Evolutionary conservation across 2,329 filamentous ascomycete genomes (phyloP).

Genomic region (Lachnum nothofagi): DNA sequence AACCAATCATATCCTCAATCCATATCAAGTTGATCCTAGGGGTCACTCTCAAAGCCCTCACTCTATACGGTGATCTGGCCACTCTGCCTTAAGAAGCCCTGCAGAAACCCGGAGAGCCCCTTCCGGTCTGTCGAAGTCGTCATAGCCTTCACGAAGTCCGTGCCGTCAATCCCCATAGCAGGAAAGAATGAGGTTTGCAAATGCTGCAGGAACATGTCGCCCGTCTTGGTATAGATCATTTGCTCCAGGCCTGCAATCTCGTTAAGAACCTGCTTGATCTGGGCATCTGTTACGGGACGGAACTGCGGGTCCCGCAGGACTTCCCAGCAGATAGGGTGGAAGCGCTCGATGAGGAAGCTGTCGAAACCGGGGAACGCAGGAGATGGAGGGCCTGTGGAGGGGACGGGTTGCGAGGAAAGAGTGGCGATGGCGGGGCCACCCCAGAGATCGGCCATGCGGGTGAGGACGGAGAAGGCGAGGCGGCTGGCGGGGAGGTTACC

Average conservation of each 20-base stretch:
- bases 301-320: conserved; percentile 75
- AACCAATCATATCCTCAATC: too few species aligned
- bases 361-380: conserved; percentile 81
- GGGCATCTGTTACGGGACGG: conserved; percentile 73
- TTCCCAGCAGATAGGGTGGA: conserved; percentile 87
- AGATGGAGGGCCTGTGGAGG: conserved; percentile 45
- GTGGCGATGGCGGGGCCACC: conserved; percentile 73
- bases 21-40: too few species aligned
- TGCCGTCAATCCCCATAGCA: conserved; percentile 57
- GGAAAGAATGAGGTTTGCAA: conserved; percentile 61
- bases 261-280: conserved; percentile 78
- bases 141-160: conserved; percentile 54
- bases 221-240: conserved; percentile 84
- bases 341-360: conserved; percentile 79
- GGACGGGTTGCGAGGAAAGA: conserved; percentile 47
- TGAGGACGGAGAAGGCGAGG: conserved; percentile 77
- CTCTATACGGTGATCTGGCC: too few species aligned
- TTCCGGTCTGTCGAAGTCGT: conserved; percentile 57
- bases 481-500: conserved; percentile 56
- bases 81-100: conserved; percentile 46
- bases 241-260: conserved; percentile 87
- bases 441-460: conserved; percentile 81
- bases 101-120: conserved; percentile 59
- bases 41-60: too few species aligned
- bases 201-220: conserved; percentile 70